Base-by-base conservation (phyloP, 768 basidiomycete genomes). In the Kwoniella dejecticola region DNA sequence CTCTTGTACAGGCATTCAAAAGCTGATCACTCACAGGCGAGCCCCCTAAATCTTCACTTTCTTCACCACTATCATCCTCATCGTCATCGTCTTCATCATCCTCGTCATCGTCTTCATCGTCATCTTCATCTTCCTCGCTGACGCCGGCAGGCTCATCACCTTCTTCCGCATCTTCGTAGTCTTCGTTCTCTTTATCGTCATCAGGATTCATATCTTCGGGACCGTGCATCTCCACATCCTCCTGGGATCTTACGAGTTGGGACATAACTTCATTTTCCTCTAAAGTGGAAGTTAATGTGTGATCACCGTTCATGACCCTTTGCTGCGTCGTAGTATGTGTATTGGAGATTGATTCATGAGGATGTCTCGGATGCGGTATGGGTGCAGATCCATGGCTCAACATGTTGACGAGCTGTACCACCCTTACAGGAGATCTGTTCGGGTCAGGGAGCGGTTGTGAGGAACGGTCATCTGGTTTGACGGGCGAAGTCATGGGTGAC, bases 1-100 rank as follows among this genome's bases (percentile, higher is more conserved):
- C 40, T 19, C 44, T 15, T 12, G 33, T 26, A 15, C 21, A 3
- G 15, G n/a, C 15, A 26, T 3, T 0, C 23, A 36, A 36, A 31
- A 36, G 6, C 21, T 11, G 27, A 57, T 27, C 23, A 52, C 67
- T 64, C 45, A 69, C 67, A 8, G 66, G 60, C 1, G 54, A 61
- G 6, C 63, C 67, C 24, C 59, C 68, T 8, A 70, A 31, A 29
- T 70, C 65, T 41, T 64, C 66, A 53, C 63, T 65, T 47, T 67
- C 66, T 21, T 60, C 63, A n/a, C 61, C 65, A 45, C 48, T 55
- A 40, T 52, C 45, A 29, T 62, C 65, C 21, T 61, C 60, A 24
- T 61, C 62, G 13, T 67, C 68, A 1, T 64, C 66, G 12, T 68
- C 69, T 1, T 57, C 69, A 15, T 68, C 69, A 6, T 61, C 63